Percentiles rank a stretch among this genome's conserved stretches.
phyloP scores from a whole-genome alignment of 176 grass and related monocot genomes.

The Zoysia japonica region DNA sequence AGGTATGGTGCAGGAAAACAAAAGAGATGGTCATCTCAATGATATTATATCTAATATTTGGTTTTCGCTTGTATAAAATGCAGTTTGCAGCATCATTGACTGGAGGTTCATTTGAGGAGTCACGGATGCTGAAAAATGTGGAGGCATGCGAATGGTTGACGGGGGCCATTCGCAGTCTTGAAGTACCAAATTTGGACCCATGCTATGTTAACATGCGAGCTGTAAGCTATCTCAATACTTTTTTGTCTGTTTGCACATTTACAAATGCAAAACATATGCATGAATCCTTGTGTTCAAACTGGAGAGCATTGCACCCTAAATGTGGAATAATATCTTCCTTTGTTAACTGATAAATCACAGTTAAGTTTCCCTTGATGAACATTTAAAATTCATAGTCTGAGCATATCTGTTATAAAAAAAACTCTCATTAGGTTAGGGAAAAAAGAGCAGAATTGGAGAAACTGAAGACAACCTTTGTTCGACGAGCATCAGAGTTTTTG shows the following conservation, averaged over 20 bases:
- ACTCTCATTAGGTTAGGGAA: slow-evolving; percentile 66
- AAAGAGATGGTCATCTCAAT: slow-evolving; percentile 12
- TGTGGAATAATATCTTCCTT: background rate
- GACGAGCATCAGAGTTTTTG: slow-evolving; percentile 87
- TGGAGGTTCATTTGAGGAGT: slow-evolving; percentile 91
- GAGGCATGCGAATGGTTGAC: slow-evolving; percentile 99
- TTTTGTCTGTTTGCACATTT: slow-evolving; percentile 34
- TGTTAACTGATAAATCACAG: background rate
- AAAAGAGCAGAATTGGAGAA: slow-evolving; percentile 81
- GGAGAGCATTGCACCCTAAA: slow-evolving; percentile 25
- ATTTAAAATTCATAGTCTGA: slow-evolving; percentile 23
- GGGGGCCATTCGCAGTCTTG: slow-evolving; percentile 66
- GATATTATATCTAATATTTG: slow-evolving; percentile 30
- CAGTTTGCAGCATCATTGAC: slow-evolving; percentile 79
- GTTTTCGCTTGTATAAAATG: slow-evolving; percentile 45
- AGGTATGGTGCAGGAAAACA: slow-evolving; percentile 58
- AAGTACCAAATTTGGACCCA: slow-evolving; percentile 89
- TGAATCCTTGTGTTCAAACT: slow-evolving; percentile 28
- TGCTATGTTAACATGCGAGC: slow-evolving; percentile 84
- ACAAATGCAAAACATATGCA: slow-evolving; percentile 8
- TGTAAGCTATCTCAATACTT: slow-evolving; percentile 50
- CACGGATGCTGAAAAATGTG: slow-evolving; percentile 95
- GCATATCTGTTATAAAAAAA: slow-evolving; percentile 19
- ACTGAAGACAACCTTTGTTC: slow-evolving; percentile 83
- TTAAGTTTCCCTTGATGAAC: slow-evolving; percentile 11